These are phyloP conservation scores for Venturia aucupariae DNA, from an alignment of 2,329 filamentous ascomycete genomes.

Conservation along the genomic window DNA sequence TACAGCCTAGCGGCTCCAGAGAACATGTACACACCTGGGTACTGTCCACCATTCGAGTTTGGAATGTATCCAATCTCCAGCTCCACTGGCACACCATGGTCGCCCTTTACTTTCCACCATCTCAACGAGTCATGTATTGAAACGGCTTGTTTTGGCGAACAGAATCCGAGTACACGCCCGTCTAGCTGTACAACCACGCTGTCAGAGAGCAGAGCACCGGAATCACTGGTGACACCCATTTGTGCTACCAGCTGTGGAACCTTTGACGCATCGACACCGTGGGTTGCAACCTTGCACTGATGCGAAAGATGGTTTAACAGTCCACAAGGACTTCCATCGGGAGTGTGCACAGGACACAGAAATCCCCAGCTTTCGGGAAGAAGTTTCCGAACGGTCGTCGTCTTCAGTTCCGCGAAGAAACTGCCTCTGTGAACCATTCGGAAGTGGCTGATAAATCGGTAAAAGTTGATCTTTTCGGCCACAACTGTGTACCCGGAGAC, in stretches of 20 bases:
- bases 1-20: constrained; percentile 80
- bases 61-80: constrained; percentile 91
- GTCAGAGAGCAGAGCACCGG: constrained; percentile 70
- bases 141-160: constrained; percentile 71
- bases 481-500: constrained; percentile 92
- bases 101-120: constrained; percentile 90
- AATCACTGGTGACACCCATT: constrained; percentile 67
- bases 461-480: constrained; percentile 97
- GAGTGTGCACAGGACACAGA: constrained; percentile 92
- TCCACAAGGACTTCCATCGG: constrained; percentile 90
- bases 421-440: constrained; percentile 98
- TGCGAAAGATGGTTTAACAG: constrained; percentile 91
- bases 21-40: constrained; percentile 91
- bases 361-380: constrained; percentile 97
- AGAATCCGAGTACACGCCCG: constrained; percentile 83
- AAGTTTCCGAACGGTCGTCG: constrained; percentile 90
- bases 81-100: constrained; percentile 67
- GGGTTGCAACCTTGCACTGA: constrained; percentile 83
- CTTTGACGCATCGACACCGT: constrained; percentile 61
- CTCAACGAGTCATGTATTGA: constrained; percentile 78
- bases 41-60: constrained; percentile 81
- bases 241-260: constrained; percentile 66
- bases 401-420: constrained; percentile 97
- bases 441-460: constrained; percentile 97
- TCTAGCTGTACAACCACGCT: constrained; percentile 86